phyloP scores from a whole-genome alignment of 2,329 filamentous ascomycete species.

The Phyllosticta citribraziliensis region DNA sequence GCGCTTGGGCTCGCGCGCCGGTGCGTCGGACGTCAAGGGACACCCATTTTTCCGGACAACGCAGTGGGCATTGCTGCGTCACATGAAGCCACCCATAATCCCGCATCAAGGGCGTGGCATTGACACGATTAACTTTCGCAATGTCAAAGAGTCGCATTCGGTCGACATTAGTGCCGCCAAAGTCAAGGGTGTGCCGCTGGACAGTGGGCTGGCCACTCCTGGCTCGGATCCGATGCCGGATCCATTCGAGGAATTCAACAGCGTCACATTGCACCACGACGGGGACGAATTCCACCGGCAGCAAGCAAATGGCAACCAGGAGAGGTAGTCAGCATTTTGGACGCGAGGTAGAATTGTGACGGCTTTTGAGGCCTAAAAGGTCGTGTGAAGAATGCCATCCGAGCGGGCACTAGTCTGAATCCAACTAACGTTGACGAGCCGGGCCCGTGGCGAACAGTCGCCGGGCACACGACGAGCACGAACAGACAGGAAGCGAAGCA shows the following conservation, averaged over 20 bases:
- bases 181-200: slow-evolving; percentile 72
- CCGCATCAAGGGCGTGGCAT: slow-evolving; percentile 82
- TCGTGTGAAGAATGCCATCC: slow-evolving; percentile 2
- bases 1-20: slow-evolving; percentile 83
- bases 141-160: slow-evolving; percentile 93
- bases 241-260: slow-evolving; percentile 98
- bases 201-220: slow-evolving; percentile 77
- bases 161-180: slow-evolving; percentile 59
- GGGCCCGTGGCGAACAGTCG: background rate
- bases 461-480: background rate
- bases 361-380: slow-evolving; percentile 13
- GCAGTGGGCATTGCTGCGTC: slow-evolving; percentile 91
- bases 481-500: background rate
- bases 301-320: background rate
- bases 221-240: slow-evolving; percentile 65
- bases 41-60: slow-evolving; percentile 95
- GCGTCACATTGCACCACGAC: slow-evolving; percentile 92
- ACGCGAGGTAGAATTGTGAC: slow-evolving; percentile 9
- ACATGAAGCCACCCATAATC: slow-evolving; percentile 96
- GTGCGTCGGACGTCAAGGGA: slow-evolving; percentile 90
- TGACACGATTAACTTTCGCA: slow-evolving; percentile 94
- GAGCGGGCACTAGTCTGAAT: background rate
- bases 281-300: slow-evolving; percentile 53
- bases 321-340: background rate
- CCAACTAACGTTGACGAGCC: background rate